Percentiles rank a stretch among this genome's conserved stretches.
These are phyloP conservation scores for Zygosaccharomyces sapae DNA, from an alignment of 1,139 yeast species.

Conservation along the genomic window DNA sequence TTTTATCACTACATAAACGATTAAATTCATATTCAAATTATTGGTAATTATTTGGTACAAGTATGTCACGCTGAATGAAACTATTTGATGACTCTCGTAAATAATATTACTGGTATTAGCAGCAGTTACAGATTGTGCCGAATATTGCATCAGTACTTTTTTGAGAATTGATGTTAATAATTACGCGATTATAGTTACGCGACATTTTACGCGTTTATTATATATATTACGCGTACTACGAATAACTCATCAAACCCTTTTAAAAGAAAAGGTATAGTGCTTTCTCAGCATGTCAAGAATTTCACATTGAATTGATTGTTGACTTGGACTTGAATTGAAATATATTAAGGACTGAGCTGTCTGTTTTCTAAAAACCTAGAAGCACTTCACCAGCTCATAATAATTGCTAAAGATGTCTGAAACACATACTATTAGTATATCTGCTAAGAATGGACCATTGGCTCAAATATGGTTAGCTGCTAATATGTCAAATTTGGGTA, in stretches of 20 bases:
- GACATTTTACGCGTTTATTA: conserved; percentile 5
- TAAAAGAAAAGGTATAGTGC: not conserved
- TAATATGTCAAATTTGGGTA: conserved; percentile 72
- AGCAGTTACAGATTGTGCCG: not conserved
- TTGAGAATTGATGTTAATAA: not conserved
- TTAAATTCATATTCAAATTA: conserved; percentile 4
- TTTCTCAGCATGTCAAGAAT: not conserved
- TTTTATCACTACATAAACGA: not conserved
- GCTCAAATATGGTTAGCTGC: conserved; percentile 95
- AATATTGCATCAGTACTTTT: not conserved
- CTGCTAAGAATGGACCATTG: conserved; percentile 69
- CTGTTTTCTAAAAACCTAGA: not conserved
- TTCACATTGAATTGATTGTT: not conserved
- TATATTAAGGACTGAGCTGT: not conserved
- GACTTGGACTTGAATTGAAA: not conserved
- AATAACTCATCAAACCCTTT: not conserved
- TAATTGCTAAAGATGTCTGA: not conserved
- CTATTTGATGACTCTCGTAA: not conserved
- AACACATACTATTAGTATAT: conserved; percentile 20
- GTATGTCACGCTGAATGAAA: not conserved
- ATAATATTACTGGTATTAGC: not conserved
- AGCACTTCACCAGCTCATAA: not conserved
- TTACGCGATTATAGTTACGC: conserved; percentile 2
- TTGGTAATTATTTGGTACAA: conserved; percentile 1
- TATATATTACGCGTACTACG: conserved; percentile 1